Evolutionary conservation across 371 early-diverging fungal genomes (phyloP).

Genomic region (Mucor saturninus): DNA sequence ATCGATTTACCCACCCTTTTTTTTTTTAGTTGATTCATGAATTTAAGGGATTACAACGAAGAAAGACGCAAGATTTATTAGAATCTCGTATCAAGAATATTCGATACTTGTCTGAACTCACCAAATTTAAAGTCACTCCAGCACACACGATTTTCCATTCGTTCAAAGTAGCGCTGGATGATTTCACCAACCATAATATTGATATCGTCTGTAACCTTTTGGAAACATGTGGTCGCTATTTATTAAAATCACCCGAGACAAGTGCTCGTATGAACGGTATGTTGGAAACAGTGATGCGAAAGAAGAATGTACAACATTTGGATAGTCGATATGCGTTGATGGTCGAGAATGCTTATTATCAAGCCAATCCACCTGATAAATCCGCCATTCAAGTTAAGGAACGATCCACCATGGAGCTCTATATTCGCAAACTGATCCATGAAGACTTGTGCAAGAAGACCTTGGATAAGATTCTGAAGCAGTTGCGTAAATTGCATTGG

Average conservation of each 20-base stretch:
- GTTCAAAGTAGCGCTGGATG: constrained; percentile 83
- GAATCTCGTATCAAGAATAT: constrained; percentile 86
- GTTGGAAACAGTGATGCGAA: constrained; percentile 89
- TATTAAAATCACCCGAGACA: constrained; percentile 80
- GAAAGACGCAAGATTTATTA: constrained; percentile 70
- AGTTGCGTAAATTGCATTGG: constrained; percentile 92
- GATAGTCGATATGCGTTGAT: constrained; percentile 85
- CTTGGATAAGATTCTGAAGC: constrained; percentile 70
- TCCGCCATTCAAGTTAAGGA: constrained; percentile 64
- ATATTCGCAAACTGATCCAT: constrained; percentile 85
- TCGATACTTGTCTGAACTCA: constrained; percentile 87
- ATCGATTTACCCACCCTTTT: background rate
- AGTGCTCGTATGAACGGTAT: constrained; percentile 64
- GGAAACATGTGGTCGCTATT: constrained; percentile 90
- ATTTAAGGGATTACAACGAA: constrained; percentile 73
- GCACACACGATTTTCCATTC: constrained; percentile 81
- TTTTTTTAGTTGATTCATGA: constrained; percentile 63
- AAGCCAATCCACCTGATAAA: constrained; percentile 85
- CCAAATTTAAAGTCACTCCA: constrained; percentile 90
- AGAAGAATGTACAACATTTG: constrained; percentile 80
- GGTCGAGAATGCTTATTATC: constrained; percentile 93
- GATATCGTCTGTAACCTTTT: constrained; percentile 85
- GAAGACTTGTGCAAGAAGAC: constrained; percentile 73
- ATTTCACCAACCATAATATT: constrained; percentile 82
- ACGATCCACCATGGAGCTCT: constrained; percentile 80